Percentiles rank a stretch among this genome's conserved stretches.
These are phyloP conservation scores for Starmerella asiatica DNA, from an alignment of 805 yeast species.

Conservation along the genomic window DNA sequence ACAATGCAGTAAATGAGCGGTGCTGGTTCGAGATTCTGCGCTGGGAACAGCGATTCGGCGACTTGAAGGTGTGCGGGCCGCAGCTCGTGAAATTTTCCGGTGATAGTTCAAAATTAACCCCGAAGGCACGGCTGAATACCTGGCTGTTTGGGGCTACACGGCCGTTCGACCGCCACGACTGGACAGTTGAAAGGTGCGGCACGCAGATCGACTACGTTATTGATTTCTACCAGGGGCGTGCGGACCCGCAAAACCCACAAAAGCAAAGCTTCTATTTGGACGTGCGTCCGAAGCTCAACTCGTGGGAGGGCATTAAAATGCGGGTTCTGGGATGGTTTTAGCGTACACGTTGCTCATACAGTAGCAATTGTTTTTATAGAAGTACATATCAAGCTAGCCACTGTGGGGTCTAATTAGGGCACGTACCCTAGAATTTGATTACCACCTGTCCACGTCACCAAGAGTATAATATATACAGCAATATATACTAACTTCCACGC, in stretches of 20 bases:
- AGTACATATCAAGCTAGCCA: no score
- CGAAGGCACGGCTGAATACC: constrained; percentile 63
- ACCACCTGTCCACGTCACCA: no score
- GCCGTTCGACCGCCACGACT: constrained; percentile 95
- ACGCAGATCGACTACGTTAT: constrained; percentile 74
- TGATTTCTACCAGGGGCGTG: constrained; percentile 65
- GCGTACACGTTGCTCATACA: no score
- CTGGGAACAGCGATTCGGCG: constrained; percentile 49
- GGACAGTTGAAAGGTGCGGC: constrained; percentile 83
- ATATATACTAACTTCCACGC: no score
- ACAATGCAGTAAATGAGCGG: constrained; percentile 81
- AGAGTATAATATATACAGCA: no score
- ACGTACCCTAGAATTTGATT: no score
- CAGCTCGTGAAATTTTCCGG: constrained; percentile 79
- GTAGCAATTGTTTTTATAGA: background rate
- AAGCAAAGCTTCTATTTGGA: constrained; percentile 61
- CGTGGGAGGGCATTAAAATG: constrained; percentile 65
- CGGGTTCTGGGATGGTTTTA: constrained; percentile 31
- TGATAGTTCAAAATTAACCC: constrained; percentile 71
- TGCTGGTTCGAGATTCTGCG: constrained; percentile 74
- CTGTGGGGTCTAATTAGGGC: no score
- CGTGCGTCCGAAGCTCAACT: constrained; percentile 81
- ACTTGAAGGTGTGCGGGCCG: constrained; percentile 38
- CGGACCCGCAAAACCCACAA: constrained; percentile 34
- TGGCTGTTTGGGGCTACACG: constrained; percentile 47